Evolutionary conservation across 225 moss, liverwort and hornwort species (phyloP), one percentile per base, ranked within the genome.

Genomic region (Straminergon stramineum): DNA sequence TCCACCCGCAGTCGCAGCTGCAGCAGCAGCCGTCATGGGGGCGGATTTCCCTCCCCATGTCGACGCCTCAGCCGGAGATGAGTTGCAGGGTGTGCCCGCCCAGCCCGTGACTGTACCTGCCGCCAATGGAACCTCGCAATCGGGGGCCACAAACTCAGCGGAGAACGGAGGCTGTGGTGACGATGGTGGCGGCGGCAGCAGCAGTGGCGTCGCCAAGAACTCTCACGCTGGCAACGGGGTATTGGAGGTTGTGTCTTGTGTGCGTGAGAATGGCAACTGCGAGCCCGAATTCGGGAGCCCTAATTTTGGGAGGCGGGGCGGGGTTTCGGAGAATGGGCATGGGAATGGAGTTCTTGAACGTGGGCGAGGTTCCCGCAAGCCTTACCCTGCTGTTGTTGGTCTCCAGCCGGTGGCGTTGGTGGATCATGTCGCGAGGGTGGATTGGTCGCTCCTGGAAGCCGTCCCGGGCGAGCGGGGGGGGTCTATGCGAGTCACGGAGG

Each of bases 401-500:
- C 92, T 98, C 45, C 98, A 98, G 91, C 98, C 98, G 11, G 98
- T 98, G 43, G 98, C 98, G 31, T 85, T 98, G 89, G 95, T 98
- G 68, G 98, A 98, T 84, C 95, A 98, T 88, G 97, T 98, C 4
- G 98, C 95, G 2, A 92, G 90, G 24, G 97, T 98, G 83, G 97
- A 96, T 89, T 96, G 97, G 98, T 93, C 96, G 39, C 82, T 98
- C 41, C 91, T 98, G 79, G 93, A 95, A 73, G 75, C 95, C 57
- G 94, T 98, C 17, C 97, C 97, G 14, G 98, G 98, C 28, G 98
- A 98, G 93, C 93, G 97, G 58, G 98, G 98, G 39, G 98, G 98
- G 18, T 97, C 97, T 21, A 90, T 98, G 90, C 92, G 98, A 64
- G 98, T 98, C 22, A 92, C 95, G 51, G 93, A 84, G 84, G 96